Percentiles rank a stretch among this genome's conserved stretches.
These are phyloP conservation scores for Colletotrichum scovillei DNA, from an alignment of 2,329 filamentous ascomycete species.

Conservation along the genomic window DNA sequence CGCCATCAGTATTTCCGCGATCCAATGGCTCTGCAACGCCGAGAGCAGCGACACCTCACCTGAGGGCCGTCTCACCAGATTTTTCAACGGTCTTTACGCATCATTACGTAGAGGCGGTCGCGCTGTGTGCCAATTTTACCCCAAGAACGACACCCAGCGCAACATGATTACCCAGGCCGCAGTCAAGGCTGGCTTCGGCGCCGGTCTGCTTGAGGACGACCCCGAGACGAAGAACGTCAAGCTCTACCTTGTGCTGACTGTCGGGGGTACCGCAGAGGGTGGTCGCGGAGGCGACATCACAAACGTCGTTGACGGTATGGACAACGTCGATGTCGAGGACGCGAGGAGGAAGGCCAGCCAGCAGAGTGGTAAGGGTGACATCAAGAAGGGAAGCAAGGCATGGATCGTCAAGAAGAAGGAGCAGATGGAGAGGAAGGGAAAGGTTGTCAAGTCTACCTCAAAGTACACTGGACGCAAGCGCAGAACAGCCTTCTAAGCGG, in stretches of 20 bases:
- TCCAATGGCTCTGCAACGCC: conserved; percentile 99
- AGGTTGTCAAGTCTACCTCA: conserved; percentile 89
- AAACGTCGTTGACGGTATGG: conserved; percentile 88
- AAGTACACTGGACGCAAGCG: conserved; percentile 96
- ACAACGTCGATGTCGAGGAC: conserved; percentile 85
- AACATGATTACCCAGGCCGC: conserved; percentile 93
- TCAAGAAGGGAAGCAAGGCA: conserved; percentile 84
- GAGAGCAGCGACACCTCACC: conserved; percentile 88
- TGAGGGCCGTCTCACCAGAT: conserved; percentile 80
- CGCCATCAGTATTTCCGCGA: conserved; percentile 91
- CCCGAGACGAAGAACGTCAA: conserved; percentile 96
- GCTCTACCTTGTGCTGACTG: conserved; percentile 93
- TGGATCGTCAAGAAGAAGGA: conserved; percentile 91
- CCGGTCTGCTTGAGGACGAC: conserved; percentile 94
- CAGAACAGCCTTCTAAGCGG: conserved; percentile 75
- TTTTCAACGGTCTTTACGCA: conserved; percentile 94
- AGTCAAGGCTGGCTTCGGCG: conserved; percentile 93
- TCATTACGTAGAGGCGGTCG: conserved; percentile 84
- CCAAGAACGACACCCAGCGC: conserved; percentile 92
- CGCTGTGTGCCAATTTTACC: conserved; percentile 98
- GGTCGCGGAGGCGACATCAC: conserved; percentile 82
- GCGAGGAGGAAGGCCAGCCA: conserved; percentile 62
- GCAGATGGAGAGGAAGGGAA: conserved; percentile 94
- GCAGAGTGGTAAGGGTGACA: conserved; percentile 60
- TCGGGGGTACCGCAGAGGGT: conserved; percentile 70